Base-by-base conservation (phyloP, 495 filamentous ascomycete species). In the Neurospora sp. region DNA sequence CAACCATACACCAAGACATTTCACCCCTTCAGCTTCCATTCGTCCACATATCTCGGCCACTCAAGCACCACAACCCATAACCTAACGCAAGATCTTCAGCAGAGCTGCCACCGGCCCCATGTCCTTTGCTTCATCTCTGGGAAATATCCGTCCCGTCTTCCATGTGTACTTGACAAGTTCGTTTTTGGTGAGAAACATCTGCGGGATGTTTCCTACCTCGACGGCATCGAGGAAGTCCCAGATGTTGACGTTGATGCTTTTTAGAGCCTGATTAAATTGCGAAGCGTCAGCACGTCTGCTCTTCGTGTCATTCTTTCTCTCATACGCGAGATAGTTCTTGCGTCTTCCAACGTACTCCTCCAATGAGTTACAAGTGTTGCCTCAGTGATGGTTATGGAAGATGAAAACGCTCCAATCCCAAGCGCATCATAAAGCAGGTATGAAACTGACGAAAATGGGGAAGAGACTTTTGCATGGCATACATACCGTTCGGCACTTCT, bases 181-280 rank as follows among this genome's bases (percentile, higher is more conserved):
- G 0, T 9, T 0, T 11, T 69, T 44, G 59, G 37, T 79, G 27
- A 6, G 2, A 46, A 84, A 83, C 31, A 44, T 73, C 37, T 44
- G 40, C 5, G 71, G 73, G 0, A 5, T 20, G 4, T 11, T 35
- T 1, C 75, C 76, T 3, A 54, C 40, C 5, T 74, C 40, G 35
- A 82, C 69, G 8, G 76, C 79, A 0, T 78, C 74, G 38, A 84
- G 69, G 40, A 85, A 79, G 76, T 84, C 82, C 10, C 71, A 41
- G 69, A 85, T 83, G 71, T 84, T 84, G 48, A 85, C 75, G 73
- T 79, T 77, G 6, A 83, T 75, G 5, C n/a, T 46, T 14, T 66
- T 69, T 0, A 83, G 76, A 8, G 76, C 77, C 82, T 83, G 38
- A 20, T 41, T 35, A 18, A 18, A 10, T 46, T 2, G 14, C 5